A percentile compares a stretch with the other conserved stretches of the same genome.
Conservation (phyloP, 2,329 filamentous ascomycete genomes). For the Juglanconis sp. region DNA sequence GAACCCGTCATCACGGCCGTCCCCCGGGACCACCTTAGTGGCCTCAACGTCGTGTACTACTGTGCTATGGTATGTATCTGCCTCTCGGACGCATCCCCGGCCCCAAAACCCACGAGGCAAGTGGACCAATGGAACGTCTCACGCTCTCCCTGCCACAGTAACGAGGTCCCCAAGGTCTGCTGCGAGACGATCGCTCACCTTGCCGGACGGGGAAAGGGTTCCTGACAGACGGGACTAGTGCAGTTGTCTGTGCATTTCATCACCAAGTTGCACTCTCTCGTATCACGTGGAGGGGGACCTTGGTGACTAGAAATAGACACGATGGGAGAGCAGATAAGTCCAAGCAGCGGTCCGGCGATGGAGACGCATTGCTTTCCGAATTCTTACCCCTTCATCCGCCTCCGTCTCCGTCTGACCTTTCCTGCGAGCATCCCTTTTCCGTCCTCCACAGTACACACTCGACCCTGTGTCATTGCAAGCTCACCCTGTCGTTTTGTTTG, state of each 20-base stretch:
- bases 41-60: background rate
- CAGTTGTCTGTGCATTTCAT: conserved; percentile 1
- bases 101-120: background rate
- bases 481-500: conserved; percentile 5
- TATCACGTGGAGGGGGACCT: background rate
- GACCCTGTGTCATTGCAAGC: background rate
- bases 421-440: background rate
- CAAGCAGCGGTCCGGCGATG: conserved; percentile 1
- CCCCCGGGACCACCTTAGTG: background rate
- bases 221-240: conserved; percentile 7
- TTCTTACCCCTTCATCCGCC: background rate
- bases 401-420: background rate
- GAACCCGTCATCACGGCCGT: conserved; percentile 10
- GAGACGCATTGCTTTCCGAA: conserved; percentile 1
- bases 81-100: conserved; percentile 1
- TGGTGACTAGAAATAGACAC: background rate
- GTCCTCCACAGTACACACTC: background rate
- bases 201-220: conserved; percentile 6
- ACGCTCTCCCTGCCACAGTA: background rate
- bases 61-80: background rate
- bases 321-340: background rate
- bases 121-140: background rate
- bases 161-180: background rate
- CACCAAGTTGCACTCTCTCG: conserved; percentile 7
- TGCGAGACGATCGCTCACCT: conserved; percentile 9